phyloP scores from a whole-genome alignment of 352 stramenopile genomes.

The Globisporangium perplexum region DNA sequence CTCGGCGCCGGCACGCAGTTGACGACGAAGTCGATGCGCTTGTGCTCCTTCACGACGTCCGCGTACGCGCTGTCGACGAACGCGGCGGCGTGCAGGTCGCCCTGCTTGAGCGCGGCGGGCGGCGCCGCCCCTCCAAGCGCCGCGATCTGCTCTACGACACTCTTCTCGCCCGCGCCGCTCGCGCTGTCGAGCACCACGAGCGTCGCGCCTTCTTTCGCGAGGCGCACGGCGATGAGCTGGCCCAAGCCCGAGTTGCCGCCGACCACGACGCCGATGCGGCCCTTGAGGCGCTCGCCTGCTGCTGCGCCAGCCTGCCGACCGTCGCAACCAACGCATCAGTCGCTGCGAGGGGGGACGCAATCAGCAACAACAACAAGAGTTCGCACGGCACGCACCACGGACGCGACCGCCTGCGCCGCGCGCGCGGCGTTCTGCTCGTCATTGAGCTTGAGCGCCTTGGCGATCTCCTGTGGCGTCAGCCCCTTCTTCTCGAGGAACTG shows the following conservation, averaged over 20 bases:
- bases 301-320: slow-evolving; percentile 43
- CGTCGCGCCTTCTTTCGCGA: slow-evolving; percentile 60
- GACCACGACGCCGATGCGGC: slow-evolving; percentile 52
- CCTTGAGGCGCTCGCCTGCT: slow-evolving; percentile 45
- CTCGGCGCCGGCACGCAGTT: slow-evolving; percentile 46
- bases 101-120: slow-evolving; percentile 32
- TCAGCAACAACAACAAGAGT: neutral
- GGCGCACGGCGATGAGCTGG: slow-evolving; percentile 48
- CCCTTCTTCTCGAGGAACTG: slow-evolving; percentile 77
- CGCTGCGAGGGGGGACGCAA: neutral
- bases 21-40: slow-evolving; percentile 68
- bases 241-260: slow-evolving; percentile 55
- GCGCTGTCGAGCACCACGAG: slow-evolving; percentile 35
- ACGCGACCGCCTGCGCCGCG: slow-evolving; percentile 49
- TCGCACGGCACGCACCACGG: slow-evolving; percentile 50
- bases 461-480: slow-evolving; percentile 61
- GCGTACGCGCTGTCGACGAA: slow-evolving; percentile 47
- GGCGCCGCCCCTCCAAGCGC: slow-evolving; percentile 11
- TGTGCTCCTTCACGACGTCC: slow-evolving; percentile 33
- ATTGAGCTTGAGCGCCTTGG: slow-evolving; percentile 53
- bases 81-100: slow-evolving; percentile 40
- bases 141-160: slow-evolving; percentile 35
- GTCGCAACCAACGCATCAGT: neutral
- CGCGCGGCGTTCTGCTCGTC: slow-evolving; percentile 52
- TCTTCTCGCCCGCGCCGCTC: slow-evolving; percentile 19